phyloP scores from a whole-genome alignment of 208 protist genomes.

The Acanthamoeba castellanii region DNA sequence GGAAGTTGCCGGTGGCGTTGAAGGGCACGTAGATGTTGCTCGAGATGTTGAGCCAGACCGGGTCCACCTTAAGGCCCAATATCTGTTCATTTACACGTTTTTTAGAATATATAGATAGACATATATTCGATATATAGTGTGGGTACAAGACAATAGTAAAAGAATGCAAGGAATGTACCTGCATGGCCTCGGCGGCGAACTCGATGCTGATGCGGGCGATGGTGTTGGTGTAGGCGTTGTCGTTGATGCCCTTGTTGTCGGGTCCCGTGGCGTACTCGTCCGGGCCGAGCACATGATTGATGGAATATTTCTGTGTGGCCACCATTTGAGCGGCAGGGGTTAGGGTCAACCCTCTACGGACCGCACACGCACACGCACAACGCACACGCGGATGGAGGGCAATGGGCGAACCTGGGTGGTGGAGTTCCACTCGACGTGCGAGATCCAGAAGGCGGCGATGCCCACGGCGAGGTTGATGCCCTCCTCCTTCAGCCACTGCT shows the following conservation, averaged over 20 bases:
- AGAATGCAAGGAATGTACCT: slow-evolving; percentile 25
- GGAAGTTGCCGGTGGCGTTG: slow-evolving; percentile 21
- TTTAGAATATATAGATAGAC: not conserved
- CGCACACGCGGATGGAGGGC: not conserved
- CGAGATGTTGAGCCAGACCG: not conserved
- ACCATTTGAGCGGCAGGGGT: too few species aligned
- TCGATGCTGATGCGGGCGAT: slow-evolving; percentile 46
- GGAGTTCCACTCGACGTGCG: slow-evolving; percentile 15
- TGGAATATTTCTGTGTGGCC: slow-evolving; percentile 69
- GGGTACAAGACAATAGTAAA: too few species aligned
- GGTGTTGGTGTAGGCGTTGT: slow-evolving; percentile 65
- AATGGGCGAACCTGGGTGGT: not conserved
- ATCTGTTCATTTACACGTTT: not conserved
- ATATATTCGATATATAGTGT: too few species aligned
- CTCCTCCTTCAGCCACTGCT: slow-evolving; percentile 36
- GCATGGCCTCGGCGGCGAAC: slow-evolving; percentile 68
- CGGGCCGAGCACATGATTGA: slow-evolving; percentile 75
- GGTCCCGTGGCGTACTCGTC: slow-evolving; percentile 78
- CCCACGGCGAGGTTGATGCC: slow-evolving; percentile 69
- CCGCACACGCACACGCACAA: not conserved
- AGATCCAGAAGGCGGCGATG: slow-evolving; percentile 80
- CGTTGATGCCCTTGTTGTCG: slow-evolving; percentile 57
- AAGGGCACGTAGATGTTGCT: not conserved
- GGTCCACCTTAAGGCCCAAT: not conserved
- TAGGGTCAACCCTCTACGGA: not conserved